These are phyloP conservation scores for Arthrobotrys entomopaga DNA, from an alignment of 2,329 filamentous ascomycete genomes.

Conservation along the genomic window DNA sequence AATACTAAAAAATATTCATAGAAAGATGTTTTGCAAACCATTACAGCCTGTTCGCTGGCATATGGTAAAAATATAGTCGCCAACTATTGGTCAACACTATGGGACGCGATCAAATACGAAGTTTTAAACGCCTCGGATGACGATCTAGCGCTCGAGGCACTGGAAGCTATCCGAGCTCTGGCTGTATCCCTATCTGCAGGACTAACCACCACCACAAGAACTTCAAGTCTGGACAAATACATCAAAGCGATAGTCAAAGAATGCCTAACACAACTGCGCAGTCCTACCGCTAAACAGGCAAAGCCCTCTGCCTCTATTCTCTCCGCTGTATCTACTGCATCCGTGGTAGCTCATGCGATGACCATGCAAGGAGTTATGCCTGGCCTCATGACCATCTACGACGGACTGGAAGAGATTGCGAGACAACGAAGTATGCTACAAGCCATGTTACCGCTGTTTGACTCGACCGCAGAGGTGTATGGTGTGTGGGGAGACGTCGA, in stretches of 20 bases:
- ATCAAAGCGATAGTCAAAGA: conserved; percentile 73
- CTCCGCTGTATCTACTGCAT: conserved; percentile 68
- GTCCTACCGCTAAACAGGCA: conserved; percentile 75
- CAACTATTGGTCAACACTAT: conserved; percentile 72
- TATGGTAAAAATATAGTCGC: conserved; percentile 71
- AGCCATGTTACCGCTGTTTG: conserved; percentile 69
- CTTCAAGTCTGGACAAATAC: conserved; percentile 66
- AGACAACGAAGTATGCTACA: conserved; percentile 73
- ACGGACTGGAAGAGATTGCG: conserved; percentile 70
- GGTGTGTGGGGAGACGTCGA: conserved; percentile 67
- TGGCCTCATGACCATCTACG: conserved; percentile 70
- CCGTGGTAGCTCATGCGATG: conserved; percentile 67
- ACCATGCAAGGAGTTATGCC: conserved; percentile 69
- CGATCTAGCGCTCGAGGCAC: conserved; percentile 70
- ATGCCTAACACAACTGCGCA: conserved; percentile 74
- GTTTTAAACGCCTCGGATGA: conserved; percentile 73
- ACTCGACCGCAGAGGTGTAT: conserved; percentile 69
- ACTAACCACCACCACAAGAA: conserved; percentile 61
- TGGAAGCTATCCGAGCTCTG: conserved; percentile 68
- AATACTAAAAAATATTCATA: conserved; percentile 58
- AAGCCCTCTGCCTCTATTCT: conserved; percentile 72
- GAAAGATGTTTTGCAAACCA: conserved; percentile 73
- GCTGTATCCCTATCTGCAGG: conserved; percentile 67
- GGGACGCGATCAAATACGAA: conserved; percentile 76
- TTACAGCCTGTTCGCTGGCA: conserved; percentile 69